Base-by-base conservation (phyloP, 768 basidiomycete genomes). In the Cyclocybe cylindracea region DNA sequence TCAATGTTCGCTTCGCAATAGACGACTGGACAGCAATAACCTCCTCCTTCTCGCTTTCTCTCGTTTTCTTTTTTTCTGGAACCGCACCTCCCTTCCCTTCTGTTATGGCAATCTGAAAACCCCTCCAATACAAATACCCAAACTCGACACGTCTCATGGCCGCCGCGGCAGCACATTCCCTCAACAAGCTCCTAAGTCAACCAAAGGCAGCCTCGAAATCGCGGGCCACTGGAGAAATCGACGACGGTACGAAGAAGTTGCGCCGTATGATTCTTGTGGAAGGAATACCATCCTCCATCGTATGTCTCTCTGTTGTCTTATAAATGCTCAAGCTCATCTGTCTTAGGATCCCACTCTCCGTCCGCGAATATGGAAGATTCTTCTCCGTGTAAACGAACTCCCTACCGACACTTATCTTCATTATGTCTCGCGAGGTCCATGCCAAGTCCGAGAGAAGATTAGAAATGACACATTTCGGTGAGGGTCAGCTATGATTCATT, bases 381-480 rank as follows among this genome's bases (percentile, higher is more conserved):
- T 98, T 38, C 75, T 98, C 19, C 83, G 86, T 39, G 86, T 97
- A 0, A 84, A 87, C 50, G 86, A 88, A 14, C 62, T 97, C 5
- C 80, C 89, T n/a, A 80, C 87, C 2, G 84, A 88, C 44, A 82
- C 76, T 1, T 94, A 88, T 64, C 74, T 91, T 45, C 73, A 82
- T 57, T 92, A 92, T 69, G 89, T 94, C 34, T 79, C 84, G 45
- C 80, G 88, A 48, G 91, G 92, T 3, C 91, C 93, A 46, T 94
- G 91, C 61, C 84, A 89, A 63, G 91, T 94, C 46, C 77, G 89
- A 60, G 88, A 92, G 70, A 95, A 95, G 74, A 94, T 98, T 52
- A 79, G 93, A 62, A 98, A 98, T 61, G 95, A 98, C 63, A 97
- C 95, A 1, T 98, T 98, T 68, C 81, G 96, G 91, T 91, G 61